Evolutionary conservation across 164 flowering plant genomes (phyloP).

Genomic region (Vitis amurensis): DNA sequence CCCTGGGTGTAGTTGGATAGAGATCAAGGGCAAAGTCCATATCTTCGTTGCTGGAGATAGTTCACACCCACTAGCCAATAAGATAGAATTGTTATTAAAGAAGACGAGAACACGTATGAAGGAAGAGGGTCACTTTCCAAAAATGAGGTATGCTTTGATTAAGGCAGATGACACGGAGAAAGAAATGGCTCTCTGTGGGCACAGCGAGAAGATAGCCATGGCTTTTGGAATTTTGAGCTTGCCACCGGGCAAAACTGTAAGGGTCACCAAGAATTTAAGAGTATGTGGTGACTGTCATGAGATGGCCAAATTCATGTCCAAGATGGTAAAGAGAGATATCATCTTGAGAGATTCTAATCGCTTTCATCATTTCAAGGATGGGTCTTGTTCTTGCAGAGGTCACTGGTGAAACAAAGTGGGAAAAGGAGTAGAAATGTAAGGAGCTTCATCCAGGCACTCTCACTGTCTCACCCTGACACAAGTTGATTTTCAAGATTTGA

Average conservation of each 20-base stretch:
- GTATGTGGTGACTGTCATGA: slow-evolving; percentile 73
- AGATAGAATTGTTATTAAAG: slow-evolving; percentile 33
- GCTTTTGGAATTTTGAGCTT: slow-evolving; percentile 56
- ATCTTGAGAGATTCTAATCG: slow-evolving; percentile 62
- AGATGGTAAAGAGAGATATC: slow-evolving; percentile 42
- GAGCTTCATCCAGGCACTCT: neutral
- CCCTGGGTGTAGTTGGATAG: slow-evolving; percentile 73
- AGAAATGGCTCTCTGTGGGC: slow-evolving; percentile 59
- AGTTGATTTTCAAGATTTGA: neutral
- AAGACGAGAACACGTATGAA: slow-evolving; percentile 40
- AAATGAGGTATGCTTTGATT: slow-evolving; percentile 40
- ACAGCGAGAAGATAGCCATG: slow-evolving; percentile 70
- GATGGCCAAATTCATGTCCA: slow-evolving; percentile 64
- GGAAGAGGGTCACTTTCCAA: slow-evolving; percentile 37
- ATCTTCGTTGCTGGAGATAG: slow-evolving; percentile 53
- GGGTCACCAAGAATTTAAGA: slow-evolving; percentile 55
- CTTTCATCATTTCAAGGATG: slow-evolving; percentile 69
- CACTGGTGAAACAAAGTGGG: slow-evolving; percentile 32
- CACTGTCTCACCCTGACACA: neutral
- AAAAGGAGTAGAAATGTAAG: neutral
- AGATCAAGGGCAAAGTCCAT: slow-evolving; percentile 46
- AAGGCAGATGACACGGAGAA: slow-evolving; percentile 45
- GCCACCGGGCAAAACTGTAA: slow-evolving; percentile 43
- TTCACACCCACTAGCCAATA: slow-evolving; percentile 39
- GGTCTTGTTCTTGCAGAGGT: slow-evolving; percentile 67